Evolutionary conservation across 2,329 filamentous ascomycete genomes (phyloP).

Genomic region (Aspergillus melleus): DNA sequence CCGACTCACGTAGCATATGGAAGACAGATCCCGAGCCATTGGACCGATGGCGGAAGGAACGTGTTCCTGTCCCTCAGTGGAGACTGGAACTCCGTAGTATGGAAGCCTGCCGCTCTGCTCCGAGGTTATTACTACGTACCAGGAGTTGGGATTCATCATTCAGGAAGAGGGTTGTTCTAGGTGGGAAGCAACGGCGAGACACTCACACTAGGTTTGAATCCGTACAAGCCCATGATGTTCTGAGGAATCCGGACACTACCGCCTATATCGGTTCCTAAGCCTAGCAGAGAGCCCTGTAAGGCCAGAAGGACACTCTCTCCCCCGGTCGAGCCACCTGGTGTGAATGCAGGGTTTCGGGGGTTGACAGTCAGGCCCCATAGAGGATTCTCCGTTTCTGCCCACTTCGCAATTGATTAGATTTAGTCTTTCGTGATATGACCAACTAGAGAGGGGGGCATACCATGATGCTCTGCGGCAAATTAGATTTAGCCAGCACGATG

Average conservation of each 20-base stretch:
- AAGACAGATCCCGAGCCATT: slow-evolving; percentile 54
- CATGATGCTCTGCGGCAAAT: slow-evolving; percentile 54
- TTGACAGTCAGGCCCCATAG: slow-evolving; percentile 54
- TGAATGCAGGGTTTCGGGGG: slow-evolving; percentile 44
- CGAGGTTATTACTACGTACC: background rate
- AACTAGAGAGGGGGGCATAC: slow-evolving; percentile 26
- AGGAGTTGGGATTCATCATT: background rate
- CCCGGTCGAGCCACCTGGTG: slow-evolving; percentile 51
- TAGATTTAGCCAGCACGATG: slow-evolving; percentile 56
- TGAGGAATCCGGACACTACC: slow-evolving; percentile 53
- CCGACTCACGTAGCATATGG: slow-evolving; percentile 52
- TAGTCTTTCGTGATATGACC: background rate
- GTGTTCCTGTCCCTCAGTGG: slow-evolving; percentile 64
- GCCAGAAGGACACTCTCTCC: slow-evolving; percentile 46
- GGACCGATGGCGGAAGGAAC: slow-evolving; percentile 64
- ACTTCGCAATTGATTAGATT: slow-evolving; percentile 32
- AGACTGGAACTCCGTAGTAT: slow-evolving; percentile 60
- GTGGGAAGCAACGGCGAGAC: slow-evolving; percentile 21
- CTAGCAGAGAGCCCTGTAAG: slow-evolving; percentile 45
- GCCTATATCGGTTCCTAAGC: slow-evolving; percentile 55
- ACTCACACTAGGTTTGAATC: slow-evolving; percentile 46
- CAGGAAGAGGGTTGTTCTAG: background rate
- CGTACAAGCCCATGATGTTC: slow-evolving; percentile 51
- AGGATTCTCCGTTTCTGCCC: slow-evolving; percentile 56
- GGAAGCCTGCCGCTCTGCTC: slow-evolving; percentile 57